Evolutionary conservation across 129 eudicot genomes (phyloP).

Genomic region (Ambrosia artemisiifolia): DNA sequence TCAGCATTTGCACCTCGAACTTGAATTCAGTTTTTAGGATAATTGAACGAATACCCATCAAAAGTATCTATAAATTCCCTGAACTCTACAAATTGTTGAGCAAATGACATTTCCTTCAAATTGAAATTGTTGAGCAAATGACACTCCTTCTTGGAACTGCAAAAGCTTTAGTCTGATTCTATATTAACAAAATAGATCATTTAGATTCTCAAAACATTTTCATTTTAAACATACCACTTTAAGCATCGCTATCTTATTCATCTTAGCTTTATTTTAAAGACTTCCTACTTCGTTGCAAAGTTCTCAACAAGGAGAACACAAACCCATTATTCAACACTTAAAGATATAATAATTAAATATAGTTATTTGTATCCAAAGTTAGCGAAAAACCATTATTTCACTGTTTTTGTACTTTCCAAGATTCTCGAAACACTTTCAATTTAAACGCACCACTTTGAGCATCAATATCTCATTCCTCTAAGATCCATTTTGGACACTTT

Average conservation of each 20-base stretch:
- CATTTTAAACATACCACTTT: background rate
- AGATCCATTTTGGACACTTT: no score
- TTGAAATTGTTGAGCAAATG: no score
- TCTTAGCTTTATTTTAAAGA: background rate
- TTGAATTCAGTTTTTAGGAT: slow-evolving; percentile 92
- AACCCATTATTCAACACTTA: background rate
- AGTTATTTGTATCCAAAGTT: background rate
- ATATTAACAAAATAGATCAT: slow-evolving; percentile 47
- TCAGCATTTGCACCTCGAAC: slow-evolving; percentile 97
- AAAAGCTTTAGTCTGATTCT: slow-evolving; percentile 87
- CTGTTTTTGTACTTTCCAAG: background rate
- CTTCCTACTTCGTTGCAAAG: background rate
- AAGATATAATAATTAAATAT: background rate
- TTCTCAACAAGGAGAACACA: background rate
- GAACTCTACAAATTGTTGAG: slow-evolving; percentile 57
- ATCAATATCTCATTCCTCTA: no score
- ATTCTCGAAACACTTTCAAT: no score
- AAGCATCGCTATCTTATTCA: background rate
- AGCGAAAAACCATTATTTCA: background rate
- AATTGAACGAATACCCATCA: slow-evolving; percentile 85
- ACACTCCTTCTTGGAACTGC: slow-evolving; percentile 87
- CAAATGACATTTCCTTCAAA: slow-evolving; percentile 25
- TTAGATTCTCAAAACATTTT: no score
- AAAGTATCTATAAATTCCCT: slow-evolving; percentile 81
- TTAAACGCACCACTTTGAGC: no score